These are phyloP conservation scores for Didymella pinodella DNA, from an alignment of 2,329 filamentous ascomycete species.

Conservation along the genomic window DNA sequence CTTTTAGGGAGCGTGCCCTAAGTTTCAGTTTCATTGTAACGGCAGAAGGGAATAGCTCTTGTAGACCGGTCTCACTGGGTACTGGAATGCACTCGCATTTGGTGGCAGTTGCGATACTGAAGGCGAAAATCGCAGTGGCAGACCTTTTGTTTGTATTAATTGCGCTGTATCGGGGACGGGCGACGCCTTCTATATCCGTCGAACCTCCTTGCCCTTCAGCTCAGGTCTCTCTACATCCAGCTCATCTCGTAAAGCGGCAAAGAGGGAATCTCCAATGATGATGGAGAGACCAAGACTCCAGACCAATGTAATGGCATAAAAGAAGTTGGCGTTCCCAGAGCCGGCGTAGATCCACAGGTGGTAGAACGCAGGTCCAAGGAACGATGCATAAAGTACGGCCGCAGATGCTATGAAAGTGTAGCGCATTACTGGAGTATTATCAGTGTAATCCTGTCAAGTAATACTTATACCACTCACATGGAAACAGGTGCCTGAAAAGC, in stretches of 20 bases:
- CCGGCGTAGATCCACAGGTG: slow-evolving; percentile 98
- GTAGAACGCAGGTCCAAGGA: slow-evolving; percentile 94
- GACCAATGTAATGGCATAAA: slow-evolving; percentile 98
- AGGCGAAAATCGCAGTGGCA: too few relatives aligned
- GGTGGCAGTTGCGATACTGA: too few relatives aligned
- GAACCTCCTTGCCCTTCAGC: slow-evolving; percentile 85
- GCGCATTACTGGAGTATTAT: slow-evolving; percentile 72
- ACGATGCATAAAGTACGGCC: slow-evolving; percentile 83
- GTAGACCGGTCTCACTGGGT: background rate
- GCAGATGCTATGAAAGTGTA: slow-evolving; percentile 89
- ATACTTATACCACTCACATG: slow-evolving; percentile 63
- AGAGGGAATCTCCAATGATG: slow-evolving; percentile 85
- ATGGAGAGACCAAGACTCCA: slow-evolving; percentile 93
- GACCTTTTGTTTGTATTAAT: background rate
- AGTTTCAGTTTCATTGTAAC: background rate
- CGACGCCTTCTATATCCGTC: slow-evolving; percentile 69
- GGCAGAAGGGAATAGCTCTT: background rate
- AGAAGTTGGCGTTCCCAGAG: slow-evolving; percentile 98
- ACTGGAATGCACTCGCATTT: too few relatives aligned
- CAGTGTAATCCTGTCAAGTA: slow-evolving; percentile 5
- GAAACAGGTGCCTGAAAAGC: slow-evolving; percentile 89
- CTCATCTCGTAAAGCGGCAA: slow-evolving; percentile 88
- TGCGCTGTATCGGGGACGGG: background rate
- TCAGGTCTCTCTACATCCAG: slow-evolving; percentile 93
- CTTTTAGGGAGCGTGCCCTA: slow-evolving; percentile 10